Evolutionary conservation across 2,329 filamentous ascomycete species (phyloP), one percentile per base, ranked within the genome.

Genomic region (Diaporthe caulivora): DNA sequence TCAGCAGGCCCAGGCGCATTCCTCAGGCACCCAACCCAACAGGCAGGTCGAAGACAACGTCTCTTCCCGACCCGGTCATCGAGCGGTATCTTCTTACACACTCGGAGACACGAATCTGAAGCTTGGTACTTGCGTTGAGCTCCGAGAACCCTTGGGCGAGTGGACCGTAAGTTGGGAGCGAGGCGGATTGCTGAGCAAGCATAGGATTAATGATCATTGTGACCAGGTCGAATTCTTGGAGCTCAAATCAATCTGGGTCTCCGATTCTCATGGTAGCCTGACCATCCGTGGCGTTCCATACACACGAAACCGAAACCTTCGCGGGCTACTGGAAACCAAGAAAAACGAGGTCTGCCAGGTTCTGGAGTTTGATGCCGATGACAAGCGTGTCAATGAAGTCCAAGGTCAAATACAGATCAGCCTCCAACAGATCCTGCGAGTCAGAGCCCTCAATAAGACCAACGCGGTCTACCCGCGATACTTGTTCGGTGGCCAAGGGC

Each of bases 391-490:
- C 0, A 71, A 79, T 0, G 71, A 83, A 0, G 73, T 80, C 0
- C 85, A 89, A 26, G 79, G 83, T 0, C 72, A 84, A 0, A 76
- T 87, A 0, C 86, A 90, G 2, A 78, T 92, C 0, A 62, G 79
- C 0, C 74, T 87, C 0, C 62, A 75, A 0, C 73, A 83, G 0
- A 82, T 92, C 0, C 76, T 83, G 2, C 75, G 80, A 1, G 80
- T 85, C 5, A 81, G 89, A 0, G 78, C 78, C 0, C 80, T 93
- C 0, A 77, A 84, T 0, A 80, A 87, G 3, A 94, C 92, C 0
- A 94, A 94, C 71, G 78, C 84, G 0, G 76, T 79, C 0, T 90
- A 85, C 54, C 87, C 87, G 0, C 64, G 78, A 0, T 81, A 82
- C 64, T 77, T 80, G 1, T 81, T 80, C 3, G 68, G 79, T 0